Base-by-base conservation (phyloP, 2,329 filamentous ascomycete genomes). In the Stachybotrys echinatus region DNA sequence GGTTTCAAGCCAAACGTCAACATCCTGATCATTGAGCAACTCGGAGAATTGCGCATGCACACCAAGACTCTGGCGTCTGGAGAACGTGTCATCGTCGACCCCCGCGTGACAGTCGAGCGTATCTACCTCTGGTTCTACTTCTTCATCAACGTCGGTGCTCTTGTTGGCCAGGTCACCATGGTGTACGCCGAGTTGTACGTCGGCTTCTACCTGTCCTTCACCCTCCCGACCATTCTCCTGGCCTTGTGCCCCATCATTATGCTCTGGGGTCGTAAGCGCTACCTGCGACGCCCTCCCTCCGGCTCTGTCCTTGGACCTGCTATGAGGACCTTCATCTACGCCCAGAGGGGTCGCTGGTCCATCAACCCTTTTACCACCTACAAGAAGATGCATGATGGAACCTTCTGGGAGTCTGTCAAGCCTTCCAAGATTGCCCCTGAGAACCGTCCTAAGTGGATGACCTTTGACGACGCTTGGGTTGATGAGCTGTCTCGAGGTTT, bases 381-480 rank as follows among this genome's bases (percentile, higher is more conserved):
- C 63, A 76, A 70, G 58, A 80, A 83, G 58, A 73, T 85, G 58
- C 75, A 80, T 52, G 71, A 74, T 48, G 72, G 73, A 6, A 72
- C 73, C 21, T 74, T 89, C 66, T 91, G 87, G 83, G 79, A 88
- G 37, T 70, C 70, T 8, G 82, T 85, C 52, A 89, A 88, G 73
- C 87, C 87, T 1, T 86, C 80, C 55, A 69, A 70, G n/a, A 77
- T 87, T 38, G 72, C 74, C 20, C 70, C 75, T 40, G 69, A 68
- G 19, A 67, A 69, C 45, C 81, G 80, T 37, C 87, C 83, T 0
- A 56, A 58, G 1, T 90, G 85, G 85, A 91, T 91, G 84, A 86
- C 79, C 3, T 90, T 89, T 58, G 86, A 91, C 54, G 88, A 92
- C 56, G 80, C 79, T 19, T 92, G 86, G 86, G 87, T 92, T 37